A percentile compares a stretch with the other conserved stretches of the same genome.
Evolutionary conservation across 345 rosid genomes (phyloP).

Genomic region (Eucalyptus pumila): DNA sequence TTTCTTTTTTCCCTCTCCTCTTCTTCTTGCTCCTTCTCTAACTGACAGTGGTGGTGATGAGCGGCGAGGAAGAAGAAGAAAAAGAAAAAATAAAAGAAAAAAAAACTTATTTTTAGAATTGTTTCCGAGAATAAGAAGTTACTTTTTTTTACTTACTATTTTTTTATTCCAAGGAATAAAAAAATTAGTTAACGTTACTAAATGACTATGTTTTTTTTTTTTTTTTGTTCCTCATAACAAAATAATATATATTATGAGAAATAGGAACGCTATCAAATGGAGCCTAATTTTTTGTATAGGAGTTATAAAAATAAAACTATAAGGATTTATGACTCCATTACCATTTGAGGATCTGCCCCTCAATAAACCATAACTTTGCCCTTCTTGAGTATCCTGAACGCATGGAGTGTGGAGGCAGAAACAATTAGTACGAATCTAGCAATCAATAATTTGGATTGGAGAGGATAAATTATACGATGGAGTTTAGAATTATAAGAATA

Average conservation of each 20-base stretch:
- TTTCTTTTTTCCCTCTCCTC: no score
- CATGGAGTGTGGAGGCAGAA: background rate
- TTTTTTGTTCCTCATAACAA: no score
- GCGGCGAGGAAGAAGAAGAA: no score
- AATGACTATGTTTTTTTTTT: no score
- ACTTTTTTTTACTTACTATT: no score
- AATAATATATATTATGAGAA: no score
- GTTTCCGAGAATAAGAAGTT: fast-evolving
- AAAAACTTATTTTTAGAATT: no score
- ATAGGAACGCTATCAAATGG: no score
- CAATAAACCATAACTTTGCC: background rate
- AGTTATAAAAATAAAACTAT: background rate
- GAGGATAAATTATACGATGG: background rate
- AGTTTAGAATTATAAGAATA: background rate
- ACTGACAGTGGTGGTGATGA: fast-evolving
- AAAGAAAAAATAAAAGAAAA: fast-evolving
- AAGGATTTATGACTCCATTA: background rate
- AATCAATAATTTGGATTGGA: background rate
- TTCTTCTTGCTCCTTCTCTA: no score
- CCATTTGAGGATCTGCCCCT: background rate
- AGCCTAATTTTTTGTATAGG: background rate
- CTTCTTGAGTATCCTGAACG: background rate
- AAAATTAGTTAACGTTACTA: no score
- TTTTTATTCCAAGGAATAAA: no score
- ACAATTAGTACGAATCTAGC: background rate